Conservation (phyloP, 2,329 filamentous ascomycete species). For the Diaporthe sp. region DNA sequence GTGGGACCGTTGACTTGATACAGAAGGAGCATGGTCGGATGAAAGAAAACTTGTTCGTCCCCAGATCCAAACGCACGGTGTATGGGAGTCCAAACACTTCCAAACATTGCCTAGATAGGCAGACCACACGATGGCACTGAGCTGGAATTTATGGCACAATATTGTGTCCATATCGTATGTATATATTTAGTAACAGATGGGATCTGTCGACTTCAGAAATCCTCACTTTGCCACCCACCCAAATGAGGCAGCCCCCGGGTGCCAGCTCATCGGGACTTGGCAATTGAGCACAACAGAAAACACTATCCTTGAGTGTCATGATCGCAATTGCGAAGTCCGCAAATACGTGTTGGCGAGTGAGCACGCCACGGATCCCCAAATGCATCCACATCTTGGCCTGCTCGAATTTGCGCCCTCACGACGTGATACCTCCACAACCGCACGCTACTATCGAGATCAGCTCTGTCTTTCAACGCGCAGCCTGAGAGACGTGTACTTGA, state of each 20-base stretch:
- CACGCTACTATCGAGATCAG: background rate
- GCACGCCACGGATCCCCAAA: slow-evolving; percentile 15
- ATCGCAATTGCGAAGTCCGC: background rate
- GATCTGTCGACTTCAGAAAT: background rate
- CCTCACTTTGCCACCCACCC: background rate
- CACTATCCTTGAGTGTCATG: background rate
- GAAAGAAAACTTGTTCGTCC: background rate
- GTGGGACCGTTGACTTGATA: background rate
- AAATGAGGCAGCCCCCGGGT: background rate
- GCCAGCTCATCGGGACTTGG: slow-evolving; percentile 3
- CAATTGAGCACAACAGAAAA: slow-evolving; percentile 2
- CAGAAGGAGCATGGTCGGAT: background rate
- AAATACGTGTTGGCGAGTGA: background rate
- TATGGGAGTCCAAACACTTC: background rate
- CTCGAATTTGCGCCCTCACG: slow-evolving; percentile 4
- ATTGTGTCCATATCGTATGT: background rate
- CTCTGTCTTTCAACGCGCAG: background rate
- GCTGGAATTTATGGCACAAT: background rate
- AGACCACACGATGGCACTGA: background rate
- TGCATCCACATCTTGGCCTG: slow-evolving; percentile 1
- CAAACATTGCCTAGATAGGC: background rate
- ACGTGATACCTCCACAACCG: background rate
- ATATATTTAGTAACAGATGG: background rate
- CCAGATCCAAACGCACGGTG: background rate
- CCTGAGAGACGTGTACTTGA: background rate